phyloP scores from a whole-genome alignment of 139 green algal genomes.

The Chara braunii region DNA sequence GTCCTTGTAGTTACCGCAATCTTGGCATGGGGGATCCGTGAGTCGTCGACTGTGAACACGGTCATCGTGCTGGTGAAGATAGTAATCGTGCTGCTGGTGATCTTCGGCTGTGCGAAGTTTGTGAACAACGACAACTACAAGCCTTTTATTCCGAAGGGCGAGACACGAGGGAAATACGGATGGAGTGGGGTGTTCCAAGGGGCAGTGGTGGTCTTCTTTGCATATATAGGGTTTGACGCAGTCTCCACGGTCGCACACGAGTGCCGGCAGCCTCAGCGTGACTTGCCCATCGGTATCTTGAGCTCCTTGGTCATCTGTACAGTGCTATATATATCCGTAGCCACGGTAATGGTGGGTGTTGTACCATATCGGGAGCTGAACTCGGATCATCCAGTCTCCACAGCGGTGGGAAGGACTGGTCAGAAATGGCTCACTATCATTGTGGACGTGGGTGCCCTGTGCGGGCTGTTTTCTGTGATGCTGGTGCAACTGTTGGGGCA shows the following conservation, averaged over 20 bases:
- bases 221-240: not conserved
- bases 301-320: not conserved
- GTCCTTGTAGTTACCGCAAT: too few relatives aligned
- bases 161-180: too few relatives aligned
- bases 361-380: not conserved
- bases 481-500: not conserved
- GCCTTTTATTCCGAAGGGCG: too few relatives aligned
- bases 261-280: not conserved
- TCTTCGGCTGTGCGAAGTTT: too few relatives aligned
- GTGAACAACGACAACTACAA: too few relatives aligned
- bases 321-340: not conserved
- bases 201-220: not conserved
- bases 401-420: not conserved
- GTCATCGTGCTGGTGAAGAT: slow-evolving; percentile 29
- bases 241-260: not conserved
- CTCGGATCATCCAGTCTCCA: not conserved
- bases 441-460: not conserved
- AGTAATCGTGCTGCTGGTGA: too few relatives aligned
- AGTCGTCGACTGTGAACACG: slow-evolving; percentile 29
- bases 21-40: slow-evolving; percentile 11
- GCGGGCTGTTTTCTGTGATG: not conserved
- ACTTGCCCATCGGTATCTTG: not conserved
- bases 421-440: not conserved
- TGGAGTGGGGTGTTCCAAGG: not conserved
- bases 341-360: not conserved